These are phyloP conservation scores for Colletotrichum spaethianum DNA, from an alignment of 2,329 filamentous ascomycete species.

Conservation along the genomic window DNA sequence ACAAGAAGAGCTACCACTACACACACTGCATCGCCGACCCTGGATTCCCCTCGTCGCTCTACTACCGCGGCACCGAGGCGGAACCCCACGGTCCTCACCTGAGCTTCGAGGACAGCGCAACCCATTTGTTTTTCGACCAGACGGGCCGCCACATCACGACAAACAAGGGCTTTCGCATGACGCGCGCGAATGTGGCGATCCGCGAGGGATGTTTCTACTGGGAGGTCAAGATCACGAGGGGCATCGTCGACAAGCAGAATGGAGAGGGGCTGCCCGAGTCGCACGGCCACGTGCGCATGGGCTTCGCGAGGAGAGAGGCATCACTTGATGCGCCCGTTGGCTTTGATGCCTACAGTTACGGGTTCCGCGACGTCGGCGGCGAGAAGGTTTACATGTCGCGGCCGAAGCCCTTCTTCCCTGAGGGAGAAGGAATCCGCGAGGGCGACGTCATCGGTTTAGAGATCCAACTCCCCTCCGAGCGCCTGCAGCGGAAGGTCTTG, in stretches of 20 bases:
- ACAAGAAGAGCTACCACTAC: conserved; percentile 86
- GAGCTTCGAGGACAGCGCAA: conserved; percentile 92
- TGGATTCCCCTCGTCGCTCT: conserved; percentile 86
- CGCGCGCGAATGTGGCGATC: conserved; percentile 90
- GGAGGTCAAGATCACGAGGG: conserved; percentile 90
- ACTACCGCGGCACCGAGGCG: conserved; percentile 90
- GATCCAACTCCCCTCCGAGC: conserved; percentile 89
- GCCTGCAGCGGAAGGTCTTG: conserved; percentile 89
- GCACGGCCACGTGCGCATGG: conserved; percentile 82
- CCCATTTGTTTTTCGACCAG: conserved; percentile 86
- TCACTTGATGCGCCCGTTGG: conserved; percentile 87
- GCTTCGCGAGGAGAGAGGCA: conserved; percentile 86
- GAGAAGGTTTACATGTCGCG: conserved; percentile 95
- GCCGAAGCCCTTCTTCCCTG: conserved; percentile 89
- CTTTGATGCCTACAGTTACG: conserved; percentile 94
- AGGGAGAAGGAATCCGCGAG: conserved; percentile 84
- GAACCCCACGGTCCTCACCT: conserved; percentile 87
- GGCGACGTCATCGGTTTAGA: conserved; percentile 96
- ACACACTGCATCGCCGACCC: conserved; percentile 92
- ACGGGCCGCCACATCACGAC: conserved; percentile 85
- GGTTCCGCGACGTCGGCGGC: conserved; percentile 88
- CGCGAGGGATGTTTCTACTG: conserved; percentile 94
- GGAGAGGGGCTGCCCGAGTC: conserved; percentile 62
- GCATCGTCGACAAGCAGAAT: conserved; percentile 67
- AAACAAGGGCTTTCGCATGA: conserved; percentile 93